Percentiles rank a stretch among this genome's conserved stretches.
phyloP scores from a whole-genome alignment of 2,329 filamentous ascomycete species.

The Colletotrichum filicis region DNA sequence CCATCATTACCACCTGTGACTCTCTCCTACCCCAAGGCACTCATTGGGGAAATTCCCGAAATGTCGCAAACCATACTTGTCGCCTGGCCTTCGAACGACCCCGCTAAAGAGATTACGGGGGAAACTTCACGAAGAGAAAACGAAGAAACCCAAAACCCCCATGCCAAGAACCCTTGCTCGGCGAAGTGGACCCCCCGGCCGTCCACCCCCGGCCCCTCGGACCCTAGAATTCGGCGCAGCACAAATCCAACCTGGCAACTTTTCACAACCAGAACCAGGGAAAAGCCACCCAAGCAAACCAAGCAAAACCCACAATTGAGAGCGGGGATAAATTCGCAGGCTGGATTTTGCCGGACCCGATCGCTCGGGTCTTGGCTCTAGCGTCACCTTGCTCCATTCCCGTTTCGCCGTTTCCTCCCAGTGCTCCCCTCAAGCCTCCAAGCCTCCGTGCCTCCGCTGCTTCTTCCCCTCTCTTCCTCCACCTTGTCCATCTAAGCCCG shows the following conservation, averaged over 20 bases:
- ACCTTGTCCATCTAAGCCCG: background rate
- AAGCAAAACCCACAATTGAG: background rate
- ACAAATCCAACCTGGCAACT: background rate
- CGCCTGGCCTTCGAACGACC: too few species aligned
- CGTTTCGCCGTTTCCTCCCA: background rate
- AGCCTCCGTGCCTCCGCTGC: too few species aligned
- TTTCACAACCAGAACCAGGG: too few species aligned
- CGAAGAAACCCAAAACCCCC: background rate
- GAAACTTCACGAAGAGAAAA: background rate
- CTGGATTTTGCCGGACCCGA: background rate
- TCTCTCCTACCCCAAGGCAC: too few species aligned
- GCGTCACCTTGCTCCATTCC: background rate
- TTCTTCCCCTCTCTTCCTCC: too few species aligned
- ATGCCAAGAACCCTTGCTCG: background rate
- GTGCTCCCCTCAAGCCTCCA: background rate
- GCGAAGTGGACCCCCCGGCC: background rate
- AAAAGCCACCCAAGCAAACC: too few species aligned
- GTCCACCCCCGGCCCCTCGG: too few species aligned
- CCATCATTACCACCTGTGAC: too few species aligned
- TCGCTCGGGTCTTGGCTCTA: constrained; percentile 17
- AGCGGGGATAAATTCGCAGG: background rate
- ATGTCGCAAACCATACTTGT: too few species aligned
- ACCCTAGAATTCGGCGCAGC: background rate
- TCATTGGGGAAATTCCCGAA: too few species aligned
- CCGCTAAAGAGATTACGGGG: too few species aligned